These are phyloP conservation scores for Cantharellus cinnabarinus DNA, from an alignment of 768 basidiomycete genomes.

Conservation along the genomic window DNA sequence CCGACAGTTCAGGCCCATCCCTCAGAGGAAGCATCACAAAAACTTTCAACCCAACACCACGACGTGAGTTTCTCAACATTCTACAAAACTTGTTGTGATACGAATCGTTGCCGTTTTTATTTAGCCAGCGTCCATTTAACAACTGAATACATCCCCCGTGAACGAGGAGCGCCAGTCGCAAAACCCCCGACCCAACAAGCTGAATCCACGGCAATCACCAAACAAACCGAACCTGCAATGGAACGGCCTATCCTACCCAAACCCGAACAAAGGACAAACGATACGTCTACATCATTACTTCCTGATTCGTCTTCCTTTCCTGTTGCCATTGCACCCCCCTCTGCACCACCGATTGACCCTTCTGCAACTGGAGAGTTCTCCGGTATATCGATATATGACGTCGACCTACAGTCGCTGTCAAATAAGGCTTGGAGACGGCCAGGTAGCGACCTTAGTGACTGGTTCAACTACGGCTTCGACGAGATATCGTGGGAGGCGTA, in stretches of 20 bases:
- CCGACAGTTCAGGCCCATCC: conserved; percentile 18
- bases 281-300: conserved; percentile 19
- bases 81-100: conserved; percentile 3
- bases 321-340: conserved; percentile 46
- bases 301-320: conserved; percentile 18
- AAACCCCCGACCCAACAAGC: conserved; percentile 24
- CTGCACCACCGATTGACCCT: conserved; percentile 61
- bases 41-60: conserved; percentile 1
- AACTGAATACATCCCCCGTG: conserved; percentile 12
- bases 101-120: not conserved
- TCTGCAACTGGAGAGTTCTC: conserved; percentile 38
- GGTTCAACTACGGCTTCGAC: conserved; percentile 99
- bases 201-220: conserved; percentile 4
- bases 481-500: conserved; percentile 92
- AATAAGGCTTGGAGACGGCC: conserved; percentile 85
- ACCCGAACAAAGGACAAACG: conserved; percentile 27
- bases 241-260: not conserved
- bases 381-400: conserved; percentile 38
- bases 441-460: conserved; percentile 85
- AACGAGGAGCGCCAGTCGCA: conserved; percentile 5
- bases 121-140: conserved; percentile 5
- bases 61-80: conserved; percentile 2
- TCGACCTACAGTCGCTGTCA: conserved; percentile 50
- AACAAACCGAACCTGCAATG: too few relatives aligned
- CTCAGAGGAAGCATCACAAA: conserved; percentile 15